A percentile compares a stretch with the other conserved stretches of the same genome.
These are phyloP conservation scores for Fagus crenata DNA, from an alignment of 306 rosid species.

Conservation along the genomic window DNA sequence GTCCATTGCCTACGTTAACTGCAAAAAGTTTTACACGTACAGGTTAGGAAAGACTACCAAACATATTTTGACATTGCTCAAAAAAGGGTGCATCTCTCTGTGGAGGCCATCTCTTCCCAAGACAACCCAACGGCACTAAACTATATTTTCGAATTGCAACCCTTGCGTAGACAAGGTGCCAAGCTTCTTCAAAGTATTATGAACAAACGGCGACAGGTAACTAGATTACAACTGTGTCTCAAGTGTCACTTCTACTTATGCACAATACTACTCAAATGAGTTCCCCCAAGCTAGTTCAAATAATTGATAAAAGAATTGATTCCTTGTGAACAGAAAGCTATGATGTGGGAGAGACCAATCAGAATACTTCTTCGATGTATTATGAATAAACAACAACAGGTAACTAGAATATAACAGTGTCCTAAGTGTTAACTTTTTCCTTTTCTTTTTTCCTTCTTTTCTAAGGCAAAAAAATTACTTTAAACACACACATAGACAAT, in stretches of 20 bases:
- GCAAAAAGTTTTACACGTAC: constrained; percentile 1
- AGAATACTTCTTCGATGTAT: too few relatives aligned
- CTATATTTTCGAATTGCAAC: constrained; percentile 39
- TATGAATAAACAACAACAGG: too few relatives aligned
- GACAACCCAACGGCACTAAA: constrained; percentile 36
- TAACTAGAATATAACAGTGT: too few relatives aligned
- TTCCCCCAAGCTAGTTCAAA: not conserved
- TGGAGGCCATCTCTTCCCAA: constrained; percentile 49
- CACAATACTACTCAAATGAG: too few relatives aligned
- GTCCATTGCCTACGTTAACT: too few relatives aligned
- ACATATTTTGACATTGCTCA: constrained; percentile 47
- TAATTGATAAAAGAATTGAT: not conserved
- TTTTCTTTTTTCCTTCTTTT: too few relatives aligned
- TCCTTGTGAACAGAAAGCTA: constrained; percentile 46
- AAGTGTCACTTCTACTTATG: too few relatives aligned
- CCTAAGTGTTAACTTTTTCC: too few relatives aligned
- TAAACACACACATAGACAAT: too few relatives aligned
- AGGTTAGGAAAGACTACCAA: constrained; percentile 48
- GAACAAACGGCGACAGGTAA: constrained; percentile 43
- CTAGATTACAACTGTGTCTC: not conserved
- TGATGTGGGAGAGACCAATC: constrained; percentile 62
- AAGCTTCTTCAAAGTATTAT: constrained; percentile 43
- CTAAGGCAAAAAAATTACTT: too few relatives aligned
- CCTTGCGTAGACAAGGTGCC: constrained; percentile 49
- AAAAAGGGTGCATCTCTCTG: constrained; percentile 44